Evolutionary conservation across 2,329 filamentous ascomycete species (phyloP).

Genomic region (Penicillium sp.): DNA sequence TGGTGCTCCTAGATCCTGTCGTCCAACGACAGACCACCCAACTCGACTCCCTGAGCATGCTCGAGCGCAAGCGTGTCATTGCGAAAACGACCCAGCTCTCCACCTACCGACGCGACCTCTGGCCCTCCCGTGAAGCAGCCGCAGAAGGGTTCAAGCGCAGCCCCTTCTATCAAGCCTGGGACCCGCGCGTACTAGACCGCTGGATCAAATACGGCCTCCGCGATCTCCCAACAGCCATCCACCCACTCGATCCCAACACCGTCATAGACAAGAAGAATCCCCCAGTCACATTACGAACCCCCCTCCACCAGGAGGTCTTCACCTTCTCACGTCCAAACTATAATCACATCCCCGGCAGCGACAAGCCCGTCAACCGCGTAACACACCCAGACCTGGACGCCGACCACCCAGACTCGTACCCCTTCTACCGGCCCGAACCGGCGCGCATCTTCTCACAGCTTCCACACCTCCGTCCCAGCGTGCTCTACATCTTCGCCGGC

Average conservation of each 20-base stretch:
- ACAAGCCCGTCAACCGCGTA: slow-evolving; percentile 41
- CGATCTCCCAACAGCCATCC: slow-evolving; percentile 64
- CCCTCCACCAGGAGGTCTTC: slow-evolving; percentile 81
- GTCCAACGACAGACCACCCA: slow-evolving; percentile 58
- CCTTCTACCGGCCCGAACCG: slow-evolving; percentile 50
- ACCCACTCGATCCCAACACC: slow-evolving; percentile 32
- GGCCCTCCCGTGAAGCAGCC: slow-evolving; percentile 75
- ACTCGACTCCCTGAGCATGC: slow-evolving; percentile 31
- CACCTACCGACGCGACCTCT: slow-evolving; percentile 72
- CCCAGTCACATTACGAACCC: slow-evolving; percentile 71
- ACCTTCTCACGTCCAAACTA: slow-evolving; percentile 52
- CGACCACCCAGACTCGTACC: slow-evolving; percentile 31
- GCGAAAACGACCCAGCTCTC: slow-evolving; percentile 57
- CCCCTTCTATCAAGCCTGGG: slow-evolving; percentile 81
- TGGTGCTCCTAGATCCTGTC: slow-evolving; percentile 84
- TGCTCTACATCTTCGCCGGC: slow-evolving; percentile 49
- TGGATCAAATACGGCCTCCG: slow-evolving; percentile 76
- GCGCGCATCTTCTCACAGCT: slow-evolving; percentile 42
- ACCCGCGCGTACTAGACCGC: slow-evolving; percentile 72
- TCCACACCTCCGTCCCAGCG: slow-evolving; percentile 48
- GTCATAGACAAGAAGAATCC: slow-evolving; percentile 30
- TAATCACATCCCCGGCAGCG: slow-evolving; percentile 59
- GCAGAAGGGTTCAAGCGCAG: slow-evolving; percentile 65
- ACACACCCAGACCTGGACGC: slow-evolving; percentile 51
- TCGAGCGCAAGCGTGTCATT: slow-evolving; percentile 29